phyloP scores from a whole-genome alignment of 345 rosid species.

The Cardamine chenopodiifolia region DNA sequence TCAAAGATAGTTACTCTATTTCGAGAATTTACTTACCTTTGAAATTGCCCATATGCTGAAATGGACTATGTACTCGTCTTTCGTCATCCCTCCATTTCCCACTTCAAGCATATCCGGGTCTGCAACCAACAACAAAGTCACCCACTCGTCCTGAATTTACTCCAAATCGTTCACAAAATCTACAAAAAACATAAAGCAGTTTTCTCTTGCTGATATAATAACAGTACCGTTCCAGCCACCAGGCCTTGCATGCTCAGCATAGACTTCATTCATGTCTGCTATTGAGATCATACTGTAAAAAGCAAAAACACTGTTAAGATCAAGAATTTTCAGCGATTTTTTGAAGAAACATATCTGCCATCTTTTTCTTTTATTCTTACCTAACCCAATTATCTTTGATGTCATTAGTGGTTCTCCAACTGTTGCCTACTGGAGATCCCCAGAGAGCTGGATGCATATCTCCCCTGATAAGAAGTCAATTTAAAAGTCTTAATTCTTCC shows the following conservation, averaged over 20 bases:
- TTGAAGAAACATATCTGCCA: background rate
- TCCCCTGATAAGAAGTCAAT: constrained; percentile 52
- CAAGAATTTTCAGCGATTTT: background rate
- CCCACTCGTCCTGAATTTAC: background rate
- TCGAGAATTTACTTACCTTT: constrained; percentile 51
- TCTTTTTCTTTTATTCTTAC: constrained; percentile 36
- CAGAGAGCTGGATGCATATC: constrained; percentile 90
- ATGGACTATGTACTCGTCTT: constrained; percentile 80
- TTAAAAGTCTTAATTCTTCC: background rate
- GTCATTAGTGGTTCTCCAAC: constrained; percentile 94
- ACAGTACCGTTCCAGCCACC: constrained; percentile 90
- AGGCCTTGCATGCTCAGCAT: constrained; percentile 85
- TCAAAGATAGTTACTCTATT: background rate
- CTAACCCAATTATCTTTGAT: constrained; percentile 75
- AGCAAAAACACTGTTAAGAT: constrained; percentile 2
- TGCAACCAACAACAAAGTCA: constrained; percentile 41
- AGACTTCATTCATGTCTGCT: constrained; percentile 76
- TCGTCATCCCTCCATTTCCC: constrained; percentile 96
- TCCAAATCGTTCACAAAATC: too few species aligned
- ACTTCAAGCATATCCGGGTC: constrained; percentile 99
- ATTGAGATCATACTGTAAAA: constrained; percentile 67
- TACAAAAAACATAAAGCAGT: background rate
- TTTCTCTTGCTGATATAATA: background rate
- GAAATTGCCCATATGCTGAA: constrained; percentile 96
- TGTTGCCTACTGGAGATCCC: constrained; percentile 79